phyloP scores from a whole-genome alignment of 306 rosid species.

The Cicer chorassanicum region DNA sequence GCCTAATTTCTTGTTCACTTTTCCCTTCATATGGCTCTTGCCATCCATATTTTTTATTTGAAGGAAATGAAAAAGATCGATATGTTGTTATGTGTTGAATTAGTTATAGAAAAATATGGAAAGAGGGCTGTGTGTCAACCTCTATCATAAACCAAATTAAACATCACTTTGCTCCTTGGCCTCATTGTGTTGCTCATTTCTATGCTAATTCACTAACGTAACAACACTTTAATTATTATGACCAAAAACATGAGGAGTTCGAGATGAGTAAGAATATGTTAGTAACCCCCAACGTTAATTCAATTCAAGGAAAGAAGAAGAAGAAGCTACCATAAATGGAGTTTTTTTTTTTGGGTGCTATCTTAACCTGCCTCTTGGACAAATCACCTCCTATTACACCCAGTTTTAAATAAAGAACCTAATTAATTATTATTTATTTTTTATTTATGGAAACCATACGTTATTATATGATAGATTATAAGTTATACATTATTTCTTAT shows the following conservation, averaged over 20 bases:
- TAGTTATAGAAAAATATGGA: not conserved
- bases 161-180: constrained; percentile 65
- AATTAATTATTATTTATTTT: no score
- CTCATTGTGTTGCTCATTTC: constrained; percentile 74
- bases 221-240: not conserved
- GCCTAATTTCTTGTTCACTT: constrained; percentile 51
- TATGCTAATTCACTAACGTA: not conserved
- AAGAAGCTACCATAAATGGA: not conserved
- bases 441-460: no score
- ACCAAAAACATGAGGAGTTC: not conserved
- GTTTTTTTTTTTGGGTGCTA: not conserved
- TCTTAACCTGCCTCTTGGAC: not conserved
- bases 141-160: constrained; percentile 73
- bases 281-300: not conserved
- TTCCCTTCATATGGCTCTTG: constrained; percentile 10
- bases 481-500: not conserved
- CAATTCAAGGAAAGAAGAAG: not conserved
- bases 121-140: constrained; percentile 47
- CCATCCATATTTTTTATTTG: constrained; percentile 37
- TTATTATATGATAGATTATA: no score
- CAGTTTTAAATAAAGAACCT: not conserved
- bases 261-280: not conserved
- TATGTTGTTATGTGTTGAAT: not conserved
- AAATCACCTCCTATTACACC: not conserved
- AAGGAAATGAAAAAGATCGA: not conserved